Base-by-base conservation (phyloP, 2,329 filamentous ascomycete species). In the Aspergillus melleus region DNA sequence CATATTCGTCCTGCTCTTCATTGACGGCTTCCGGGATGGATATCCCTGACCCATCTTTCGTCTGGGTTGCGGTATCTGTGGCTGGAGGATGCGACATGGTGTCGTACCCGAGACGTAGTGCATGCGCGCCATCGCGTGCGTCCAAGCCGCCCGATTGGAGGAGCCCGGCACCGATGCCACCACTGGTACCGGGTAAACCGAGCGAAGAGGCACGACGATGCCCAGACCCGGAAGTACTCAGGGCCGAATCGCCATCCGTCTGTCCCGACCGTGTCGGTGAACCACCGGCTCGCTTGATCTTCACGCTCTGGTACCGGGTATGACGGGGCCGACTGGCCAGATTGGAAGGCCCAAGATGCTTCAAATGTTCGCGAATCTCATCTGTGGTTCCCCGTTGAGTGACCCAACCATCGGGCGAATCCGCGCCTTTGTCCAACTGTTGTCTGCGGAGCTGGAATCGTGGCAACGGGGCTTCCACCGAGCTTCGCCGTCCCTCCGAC, bases 71-170 rank as follows among this genome's bases (percentile, higher is more conserved):
- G 20, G 61, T 68, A 29, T 69, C 64, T 39, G 69, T 70, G 42
- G 59, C 49, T 29, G 64, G 68, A 14, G 66, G 60, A 49, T 61
- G 71, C 30, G 71, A 61, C 26, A 81, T 74, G 42, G 81, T 80
- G 29, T 84, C 84, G 67, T 87, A 86, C 46, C 79, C 82, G 59
- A 81, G 76, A 53, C 82, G 79, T 11, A 90, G 68, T 26, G 85
- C 87, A 65, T 88, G 85, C 2, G 87, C 85, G 39, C 87, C 89
- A 68, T 90, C 88, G 64, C 86, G 88, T 1, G 85, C 85, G 10
- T 85, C 83, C 29, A 80, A 77, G 10, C 83, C 85, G 32, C 85
- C 83, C 49, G 81, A 80, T 55, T 75, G 76, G 1, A 88, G 72
- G 10, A 86, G 68, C 16, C 83, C 83, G 62, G 83, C 82, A 2